phyloP scores from a whole-genome alignment of 2,329 filamentous ascomycete species.

The Ceratocystiopsis sp. region DNA sequence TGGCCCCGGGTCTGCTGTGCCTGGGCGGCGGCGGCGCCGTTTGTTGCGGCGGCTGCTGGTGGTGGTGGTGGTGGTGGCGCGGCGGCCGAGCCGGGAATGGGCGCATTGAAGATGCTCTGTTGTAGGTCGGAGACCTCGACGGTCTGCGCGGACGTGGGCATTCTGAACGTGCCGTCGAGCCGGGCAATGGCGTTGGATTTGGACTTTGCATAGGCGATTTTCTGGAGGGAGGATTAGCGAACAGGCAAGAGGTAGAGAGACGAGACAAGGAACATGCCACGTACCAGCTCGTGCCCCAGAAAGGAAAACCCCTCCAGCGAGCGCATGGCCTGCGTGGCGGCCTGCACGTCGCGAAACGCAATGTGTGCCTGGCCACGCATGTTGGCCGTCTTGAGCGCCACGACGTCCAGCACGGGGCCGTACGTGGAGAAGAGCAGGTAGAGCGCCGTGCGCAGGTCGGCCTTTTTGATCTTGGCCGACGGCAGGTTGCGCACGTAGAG shows the following conservation, averaged over 20 bases:
- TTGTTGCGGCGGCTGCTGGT: slow-evolving; percentile 13
- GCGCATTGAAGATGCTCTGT: slow-evolving; percentile 64
- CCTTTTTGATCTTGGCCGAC: slow-evolving; percentile 77
- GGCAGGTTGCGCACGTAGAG: slow-evolving; percentile 79
- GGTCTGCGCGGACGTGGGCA: slow-evolving; percentile 37
- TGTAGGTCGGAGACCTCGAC: slow-evolving; percentile 57
- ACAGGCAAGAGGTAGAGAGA: background rate
- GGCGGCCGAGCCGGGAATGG: slow-evolving; percentile 32
- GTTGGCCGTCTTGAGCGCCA: slow-evolving; percentile 72
- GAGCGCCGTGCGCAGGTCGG: slow-evolving; percentile 67
- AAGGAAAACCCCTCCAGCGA: slow-evolving; percentile 74
- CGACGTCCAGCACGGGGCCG: slow-evolving; percentile 79
- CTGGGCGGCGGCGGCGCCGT: slow-evolving; percentile 15
- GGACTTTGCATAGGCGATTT: slow-evolving; percentile 77
- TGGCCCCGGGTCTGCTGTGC: slow-evolving; percentile 22
- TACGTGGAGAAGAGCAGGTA: slow-evolving; percentile 94
- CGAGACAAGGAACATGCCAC: slow-evolving; percentile 16
- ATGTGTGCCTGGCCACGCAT: slow-evolving; percentile 96
- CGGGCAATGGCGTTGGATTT: slow-evolving; percentile 81
- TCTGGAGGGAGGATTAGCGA: slow-evolving; percentile 31
- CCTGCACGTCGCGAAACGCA: slow-evolving; percentile 74
- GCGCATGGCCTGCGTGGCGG: slow-evolving; percentile 88
- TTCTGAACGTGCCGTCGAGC: slow-evolving; percentile 76
- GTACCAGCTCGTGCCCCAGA: slow-evolving; percentile 68
- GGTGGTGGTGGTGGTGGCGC: slow-evolving; percentile 26